Evolutionary conservation across 805 yeast species (phyloP), one percentile per base, ranked within the genome.

Genomic region (Teunomyces aglyptinius): DNA sequence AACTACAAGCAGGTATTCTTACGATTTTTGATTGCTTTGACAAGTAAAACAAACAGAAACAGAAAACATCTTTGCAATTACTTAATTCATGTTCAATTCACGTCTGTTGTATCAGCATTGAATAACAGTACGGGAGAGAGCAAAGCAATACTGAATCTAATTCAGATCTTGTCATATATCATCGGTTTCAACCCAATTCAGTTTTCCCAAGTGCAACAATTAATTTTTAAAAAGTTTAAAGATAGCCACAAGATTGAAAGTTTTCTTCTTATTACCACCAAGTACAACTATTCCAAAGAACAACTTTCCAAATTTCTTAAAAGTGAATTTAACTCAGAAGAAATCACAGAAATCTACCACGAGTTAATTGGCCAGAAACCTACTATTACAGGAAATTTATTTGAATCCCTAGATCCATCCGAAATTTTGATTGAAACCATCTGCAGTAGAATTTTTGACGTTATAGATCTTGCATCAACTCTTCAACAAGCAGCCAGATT

Each of bases 151-250:
- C 26, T 16, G 22, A 27, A 29, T 7, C 39, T 20, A 5, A 6
- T 36, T 5, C 39, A 22, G 12, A 28, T 22, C 27, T 13, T 36
- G 24, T 8, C 15, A 13, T 22, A 36, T 13, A 10, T 26, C 12
- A 36, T 36, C 5, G 28, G 24, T 3, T 12, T 10, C 16, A 12
- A 4, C 3, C 12, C 39, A 20, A 22, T 36, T 4, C 16, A 36
- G 5, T 41, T 43, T 19, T 44, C 39, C 8, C 27, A 29, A 5
- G 6, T 44, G 7, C 46, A 44, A 22, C 36, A 29, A 15, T 6
- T 38, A 19, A 8, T 44, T 6, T 44, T 29, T n/a, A 31, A 8
- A 7, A 40, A 40, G 11, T 28, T 16, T 20, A 28, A 20, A 19
- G 20, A 12, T 27, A 6, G 18, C 18, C 33, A 26, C 15, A 38